A percentile compares a stretch with the other conserved stretches of the same genome.
These are phyloP conservation scores for Barnettozyma populi DNA, from an alignment of 805 yeast genomes.

Conservation along the genomic window DNA sequence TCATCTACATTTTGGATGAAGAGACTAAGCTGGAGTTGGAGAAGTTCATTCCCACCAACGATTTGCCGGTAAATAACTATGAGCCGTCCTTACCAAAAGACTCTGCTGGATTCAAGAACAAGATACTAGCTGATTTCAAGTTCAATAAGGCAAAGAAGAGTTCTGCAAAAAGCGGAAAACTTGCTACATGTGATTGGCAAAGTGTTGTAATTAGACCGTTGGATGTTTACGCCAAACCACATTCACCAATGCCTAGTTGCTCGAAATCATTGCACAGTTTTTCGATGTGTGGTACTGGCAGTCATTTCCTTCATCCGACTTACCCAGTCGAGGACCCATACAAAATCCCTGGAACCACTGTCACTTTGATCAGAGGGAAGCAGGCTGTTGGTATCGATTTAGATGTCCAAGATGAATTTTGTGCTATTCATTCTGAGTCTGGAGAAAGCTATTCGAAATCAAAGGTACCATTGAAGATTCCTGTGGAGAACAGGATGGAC, in stretches of 20 bases:
- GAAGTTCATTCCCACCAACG: background rate
- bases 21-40: conserved; percentile 6
- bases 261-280: background rate
- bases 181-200: background rate
- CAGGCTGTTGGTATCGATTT: background rate
- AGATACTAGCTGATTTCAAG: conserved; percentile 6
- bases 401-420: background rate
- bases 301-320: background rate
- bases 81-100: background rate
- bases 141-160: background rate
- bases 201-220: conserved; percentile 6
- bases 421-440: background rate
- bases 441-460: background rate
- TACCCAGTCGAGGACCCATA: conserved; percentile 7
- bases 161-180: background rate
- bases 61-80: background rate
- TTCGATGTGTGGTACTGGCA: background rate
- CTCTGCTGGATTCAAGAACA: background rate
- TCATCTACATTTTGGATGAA: conserved; percentile 8
- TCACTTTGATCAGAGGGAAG: background rate
- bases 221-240: background rate
- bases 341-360: background rate
- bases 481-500: conserved; percentile 1
- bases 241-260: background rate
- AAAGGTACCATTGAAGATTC: background rate